Evolutionary conservation across 768 basidiomycete genomes (phyloP).

Genomic region (Rhodotorula paludigena): DNA sequence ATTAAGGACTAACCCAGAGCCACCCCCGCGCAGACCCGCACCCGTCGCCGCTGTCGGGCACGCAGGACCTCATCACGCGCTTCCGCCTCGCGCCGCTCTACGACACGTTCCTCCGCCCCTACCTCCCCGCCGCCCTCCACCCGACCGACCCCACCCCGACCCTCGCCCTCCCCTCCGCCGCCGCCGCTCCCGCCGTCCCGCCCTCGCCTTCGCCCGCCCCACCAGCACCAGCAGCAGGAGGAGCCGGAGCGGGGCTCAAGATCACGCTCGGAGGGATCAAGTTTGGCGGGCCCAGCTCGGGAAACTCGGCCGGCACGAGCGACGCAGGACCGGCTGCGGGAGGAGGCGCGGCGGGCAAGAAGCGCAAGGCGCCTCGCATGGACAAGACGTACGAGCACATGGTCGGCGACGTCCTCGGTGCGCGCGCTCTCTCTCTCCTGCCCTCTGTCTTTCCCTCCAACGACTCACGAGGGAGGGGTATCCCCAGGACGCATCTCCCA

Average conservation of each 20-base stretch:
- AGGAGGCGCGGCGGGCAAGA: slow-evolving; percentile 3
- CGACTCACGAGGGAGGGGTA: background rate
- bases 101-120: slow-evolving; percentile 40
- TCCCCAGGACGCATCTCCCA: slow-evolving; percentile 2
- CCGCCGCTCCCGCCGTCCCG: background rate
- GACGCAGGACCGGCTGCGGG: background rate
- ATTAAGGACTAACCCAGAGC: background rate
- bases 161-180: background rate
- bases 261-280: slow-evolving; percentile 33
- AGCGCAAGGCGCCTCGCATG: slow-evolving; percentile 32
- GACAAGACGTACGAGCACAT: slow-evolving; percentile 40
- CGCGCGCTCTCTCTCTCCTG: background rate
- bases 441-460: no score
- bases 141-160: no score
- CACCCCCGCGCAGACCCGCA: background rate
- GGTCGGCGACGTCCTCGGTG: slow-evolving; percentile 41
- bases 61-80: slow-evolving; percentile 35
- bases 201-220: background rate
- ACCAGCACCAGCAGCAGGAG: background rate
- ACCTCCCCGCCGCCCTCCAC: slow-evolving; percentile 10
- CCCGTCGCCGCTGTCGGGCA: slow-evolving; percentile 30
- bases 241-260: slow-evolving; percentile 1
- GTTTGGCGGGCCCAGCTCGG: slow-evolving; percentile 1
- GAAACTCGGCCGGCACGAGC: background rate
- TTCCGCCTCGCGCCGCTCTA: slow-evolving; percentile 33